Base-by-base conservation (phyloP, 441 rosid species). In the Raphanus hybrid region DNA sequence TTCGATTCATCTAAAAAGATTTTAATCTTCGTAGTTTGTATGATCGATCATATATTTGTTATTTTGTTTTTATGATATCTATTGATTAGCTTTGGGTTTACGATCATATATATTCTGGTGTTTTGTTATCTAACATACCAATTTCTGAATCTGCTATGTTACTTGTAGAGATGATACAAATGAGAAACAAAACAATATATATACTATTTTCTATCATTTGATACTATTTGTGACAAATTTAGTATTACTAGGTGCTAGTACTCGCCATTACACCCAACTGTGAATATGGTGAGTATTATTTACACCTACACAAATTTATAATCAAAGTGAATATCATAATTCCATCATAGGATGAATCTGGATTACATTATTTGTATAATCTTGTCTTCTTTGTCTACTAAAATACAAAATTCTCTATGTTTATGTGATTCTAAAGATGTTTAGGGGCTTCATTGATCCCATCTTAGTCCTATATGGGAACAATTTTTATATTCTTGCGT, bases 401-500 rank as follows among this genome's bases (percentile, higher is more conserved):
- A 37, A 63, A 3, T 10, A 8, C 14, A 35, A 35, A 35, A 64
- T 16, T 64, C 27, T 15, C 8, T 2, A 11, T 32, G 41, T 62
- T 32, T 32, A 62, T 34, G 48, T 8, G 67, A 63, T 62, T 62
- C 43, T 61, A 14, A n/a, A 32, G 11, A 34, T 34, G 67, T 62
- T 61, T 62, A 14, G 7, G 23, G 23, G 34, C 43, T 62, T 62
- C 23, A 16, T 14, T 57, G 68, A 65, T 66, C 60, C 60, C 34
- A 41, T 58, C 14, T 11, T 66, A 10, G 45, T 3, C 67, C 10
- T 58, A 15, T 5, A 16, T 27, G 43, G 62, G 23, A 63, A 63
- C 48, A 9, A 55, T 9, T n/a, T 37, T 23, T 8, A 14, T 35
- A 15, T 8, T 34, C 66, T 32, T 62, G 41, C 27, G 41, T 66